Evolutionary conservation across 2,329 filamentous ascomycete species (phyloP).

Genomic region (Colletotrichum truncatum): DNA sequence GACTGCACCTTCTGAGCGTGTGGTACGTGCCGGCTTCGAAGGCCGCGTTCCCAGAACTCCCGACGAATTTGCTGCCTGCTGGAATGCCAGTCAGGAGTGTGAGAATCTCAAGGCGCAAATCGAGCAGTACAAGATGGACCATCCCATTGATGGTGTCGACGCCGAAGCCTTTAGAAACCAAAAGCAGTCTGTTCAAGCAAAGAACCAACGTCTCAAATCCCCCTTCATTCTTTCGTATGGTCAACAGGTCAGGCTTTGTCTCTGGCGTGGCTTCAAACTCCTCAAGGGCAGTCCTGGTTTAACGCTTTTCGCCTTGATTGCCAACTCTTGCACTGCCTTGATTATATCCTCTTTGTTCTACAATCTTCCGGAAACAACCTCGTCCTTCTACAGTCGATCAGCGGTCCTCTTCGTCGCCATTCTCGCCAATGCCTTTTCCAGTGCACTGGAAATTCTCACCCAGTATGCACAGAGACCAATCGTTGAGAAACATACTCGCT

Average conservation of each 20-base stretch:
- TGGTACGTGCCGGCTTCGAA: conserved; percentile 37
- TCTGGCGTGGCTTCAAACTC: conserved; percentile 49
- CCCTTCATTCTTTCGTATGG: conserved; percentile 57
- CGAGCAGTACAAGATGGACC: conserved; percentile 35
- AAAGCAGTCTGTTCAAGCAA: conserved; percentile 30
- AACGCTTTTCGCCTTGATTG: conserved; percentile 48
- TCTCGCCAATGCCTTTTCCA: conserved; percentile 59
- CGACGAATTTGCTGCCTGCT: conserved; percentile 41
- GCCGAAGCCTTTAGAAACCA: conserved; percentile 12
- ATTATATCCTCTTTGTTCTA: conserved; percentile 63
- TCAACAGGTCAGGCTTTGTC: conserved; percentile 55
- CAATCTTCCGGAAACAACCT: conserved; percentile 50
- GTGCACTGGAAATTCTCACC: conserved; percentile 40
- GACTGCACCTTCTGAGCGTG: conserved; percentile 44
- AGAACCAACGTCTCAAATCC: conserved; percentile 57
- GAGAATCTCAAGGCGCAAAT: conserved; percentile 40
- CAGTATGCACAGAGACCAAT: conserved; percentile 38
- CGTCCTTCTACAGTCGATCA: conserved; percentile 55
- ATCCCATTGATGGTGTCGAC: conserved; percentile 22
- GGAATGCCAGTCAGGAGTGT: conserved; percentile 37
- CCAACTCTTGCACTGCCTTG: conserved; percentile 57
- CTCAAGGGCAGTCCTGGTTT: conserved; percentile 50
- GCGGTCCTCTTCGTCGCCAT: conserved; percentile 62
- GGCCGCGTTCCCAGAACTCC: conserved; percentile 39
- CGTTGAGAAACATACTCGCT: conserved; percentile 38